Evolutionary conservation across 1,139 yeast species (phyloP).

Genomic region (Saccharomyces hybrid): DNA sequence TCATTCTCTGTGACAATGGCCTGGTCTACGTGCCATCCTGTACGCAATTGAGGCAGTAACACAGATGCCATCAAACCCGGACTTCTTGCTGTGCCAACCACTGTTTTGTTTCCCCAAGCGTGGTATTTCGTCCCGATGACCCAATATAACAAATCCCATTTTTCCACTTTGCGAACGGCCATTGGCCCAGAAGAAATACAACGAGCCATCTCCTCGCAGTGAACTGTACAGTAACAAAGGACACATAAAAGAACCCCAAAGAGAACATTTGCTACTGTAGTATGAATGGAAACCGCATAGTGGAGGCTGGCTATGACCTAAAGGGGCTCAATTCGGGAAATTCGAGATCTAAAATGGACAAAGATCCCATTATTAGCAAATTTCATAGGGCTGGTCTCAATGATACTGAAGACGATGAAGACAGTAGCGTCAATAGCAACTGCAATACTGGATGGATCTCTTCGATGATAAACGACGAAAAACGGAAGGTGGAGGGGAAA

Average conservation of each 20-base stretch:
- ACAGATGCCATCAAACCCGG: conserved; percentile 64
- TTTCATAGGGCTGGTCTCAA: not conserved
- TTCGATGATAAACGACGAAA: not conserved
- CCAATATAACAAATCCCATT: not conserved
- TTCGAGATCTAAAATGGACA: not conserved
- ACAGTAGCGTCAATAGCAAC: not conserved
- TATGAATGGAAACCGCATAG: not conserved
- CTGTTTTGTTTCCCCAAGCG: not conserved
- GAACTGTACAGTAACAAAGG: not conserved
- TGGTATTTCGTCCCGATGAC: not conserved
- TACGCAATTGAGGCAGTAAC: conserved; percentile 74
- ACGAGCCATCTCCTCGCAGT: not conserved
- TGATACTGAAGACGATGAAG: not conserved
- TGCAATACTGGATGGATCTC: not conserved
- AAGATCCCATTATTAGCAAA: not conserved
- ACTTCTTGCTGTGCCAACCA: not conserved
- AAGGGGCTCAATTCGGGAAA: not conserved
- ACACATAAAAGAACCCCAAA: not conserved
- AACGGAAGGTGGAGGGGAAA: not conserved
- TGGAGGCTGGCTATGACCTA: not conserved
- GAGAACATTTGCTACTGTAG: not conserved
- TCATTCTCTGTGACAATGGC: conserved; percentile 83
- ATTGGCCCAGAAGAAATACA: not conserved
- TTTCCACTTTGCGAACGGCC: not conserved
- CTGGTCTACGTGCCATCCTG: conserved; percentile 97